These are phyloP conservation scores for Calocybe cyanea DNA, from an alignment of 768 basidiomycete genomes.

Conservation along the genomic window DNA sequence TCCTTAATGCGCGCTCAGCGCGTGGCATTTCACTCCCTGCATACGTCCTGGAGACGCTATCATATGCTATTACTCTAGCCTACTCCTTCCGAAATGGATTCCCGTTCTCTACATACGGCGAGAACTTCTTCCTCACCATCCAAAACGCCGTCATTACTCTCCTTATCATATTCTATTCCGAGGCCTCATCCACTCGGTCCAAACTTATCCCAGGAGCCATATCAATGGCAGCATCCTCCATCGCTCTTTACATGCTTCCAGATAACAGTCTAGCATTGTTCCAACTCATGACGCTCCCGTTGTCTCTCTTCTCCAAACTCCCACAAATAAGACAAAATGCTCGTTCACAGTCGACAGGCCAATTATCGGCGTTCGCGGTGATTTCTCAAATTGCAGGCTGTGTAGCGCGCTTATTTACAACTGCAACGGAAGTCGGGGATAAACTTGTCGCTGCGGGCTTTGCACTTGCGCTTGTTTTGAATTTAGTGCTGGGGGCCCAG, in stretches of 20 bases:
- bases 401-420: slow-evolving; percentile 90
- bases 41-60: slow-evolving; percentile 86
- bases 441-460: slow-evolving; percentile 78
- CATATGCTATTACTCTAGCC: slow-evolving; percentile 84
- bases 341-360: slow-evolving; percentile 76
- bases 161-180: slow-evolving; percentile 71
- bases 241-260: slow-evolving; percentile 47
- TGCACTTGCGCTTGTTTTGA: slow-evolving; percentile 75
- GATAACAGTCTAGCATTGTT: slow-evolving; percentile 55
- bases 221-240: slow-evolving; percentile 23
- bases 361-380: slow-evolving; percentile 92
- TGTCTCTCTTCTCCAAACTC: slow-evolving; percentile 88
- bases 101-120: slow-evolving; percentile 97
- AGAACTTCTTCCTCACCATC: slow-evolving; percentile 89
- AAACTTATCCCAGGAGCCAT: slow-evolving; percentile 29
- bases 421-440: slow-evolving; percentile 86
- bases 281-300: slow-evolving; percentile 84
- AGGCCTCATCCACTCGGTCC: slow-evolving; percentile 23
- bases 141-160: slow-evolving; percentile 88
- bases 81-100: slow-evolving; percentile 85
- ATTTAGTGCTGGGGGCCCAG: slow-evolving; percentile 79
- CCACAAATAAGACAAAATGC: slow-evolving; percentile 90
- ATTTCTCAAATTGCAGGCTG: slow-evolving; percentile 85
- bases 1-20: slow-evolving; percentile 70
- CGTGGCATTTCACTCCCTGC: slow-evolving; percentile 84